phyloP scores from a whole-genome alignment of 106 monocot species.

The Apostasia shenzhenica region DNA sequence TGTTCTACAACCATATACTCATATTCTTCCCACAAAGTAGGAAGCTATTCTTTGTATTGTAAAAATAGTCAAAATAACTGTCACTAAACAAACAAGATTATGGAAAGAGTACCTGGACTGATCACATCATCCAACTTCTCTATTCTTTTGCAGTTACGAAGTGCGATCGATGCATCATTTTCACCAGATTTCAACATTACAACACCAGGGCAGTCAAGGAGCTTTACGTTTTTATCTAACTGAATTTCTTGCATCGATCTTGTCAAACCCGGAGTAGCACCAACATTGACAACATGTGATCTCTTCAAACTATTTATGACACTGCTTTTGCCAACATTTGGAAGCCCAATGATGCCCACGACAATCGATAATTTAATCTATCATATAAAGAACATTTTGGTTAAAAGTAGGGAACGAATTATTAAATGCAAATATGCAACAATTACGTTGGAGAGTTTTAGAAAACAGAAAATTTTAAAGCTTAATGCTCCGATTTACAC shows the following conservation, averaged over 20 bases:
- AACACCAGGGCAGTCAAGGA: slow-evolving; percentile 94
- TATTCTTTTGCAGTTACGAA: slow-evolving; percentile 91
- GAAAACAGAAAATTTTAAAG: too few relatives aligned
- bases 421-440: not conserved
- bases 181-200: slow-evolving; percentile 79
- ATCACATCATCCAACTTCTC: slow-evolving; percentile 74
- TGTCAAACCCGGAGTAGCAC: slow-evolving; percentile 91
- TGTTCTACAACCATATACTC: too few relatives aligned
- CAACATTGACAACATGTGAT: slow-evolving; percentile 94
- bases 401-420: not conserved
- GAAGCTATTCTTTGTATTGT: too few relatives aligned
- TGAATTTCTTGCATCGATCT: slow-evolving; percentile 96
- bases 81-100: too few relatives aligned
- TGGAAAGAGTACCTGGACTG: not conserved
- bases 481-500: too few relatives aligned
- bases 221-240: slow-evolving; percentile 88
- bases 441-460: too few relatives aligned
- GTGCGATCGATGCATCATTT: slow-evolving; percentile 58
- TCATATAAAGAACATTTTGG: slow-evolving; percentile 7
- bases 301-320: slow-evolving; percentile 98
- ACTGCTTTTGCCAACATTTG: slow-evolving; percentile 98
- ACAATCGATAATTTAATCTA: slow-evolving; percentile 92
- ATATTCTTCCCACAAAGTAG: too few relatives aligned
- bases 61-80: too few relatives aligned
- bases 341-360: slow-evolving; percentile 93